Conservation (phyloP, 305 asterid species). For the Rubia peregrina region DNA sequence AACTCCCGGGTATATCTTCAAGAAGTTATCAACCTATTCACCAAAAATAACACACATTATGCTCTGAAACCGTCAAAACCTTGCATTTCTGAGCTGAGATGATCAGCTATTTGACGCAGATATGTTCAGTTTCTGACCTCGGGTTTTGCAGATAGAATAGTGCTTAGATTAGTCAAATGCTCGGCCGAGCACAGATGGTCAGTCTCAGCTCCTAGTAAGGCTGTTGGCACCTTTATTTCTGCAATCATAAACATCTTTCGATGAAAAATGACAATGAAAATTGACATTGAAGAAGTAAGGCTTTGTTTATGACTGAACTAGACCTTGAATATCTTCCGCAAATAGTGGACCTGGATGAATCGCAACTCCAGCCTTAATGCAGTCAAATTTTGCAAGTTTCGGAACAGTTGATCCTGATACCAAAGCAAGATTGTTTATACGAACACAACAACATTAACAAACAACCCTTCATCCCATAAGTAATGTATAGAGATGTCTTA, state of each 20-base stretch:
- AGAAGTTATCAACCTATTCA: slow-evolving; percentile 12
- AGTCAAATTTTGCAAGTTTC: slow-evolving; percentile 43
- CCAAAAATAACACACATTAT: not conserved
- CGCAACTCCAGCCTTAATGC: slow-evolving; percentile 45
- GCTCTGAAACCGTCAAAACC: not conserved
- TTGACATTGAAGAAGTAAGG: not conserved
- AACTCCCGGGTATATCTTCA: slow-evolving; percentile 18
- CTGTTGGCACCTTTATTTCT: slow-evolving; percentile 27
- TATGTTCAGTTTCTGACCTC: slow-evolving; percentile 4
- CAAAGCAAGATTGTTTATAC: not conserved
- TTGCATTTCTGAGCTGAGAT: not conserved
- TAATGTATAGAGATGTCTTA: slow-evolving; percentile 10
- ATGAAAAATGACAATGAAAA: not conserved
- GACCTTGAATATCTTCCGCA: slow-evolving; percentile 53
- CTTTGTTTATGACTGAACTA: not conserved
- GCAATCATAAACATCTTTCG: slow-evolving; percentile 2
- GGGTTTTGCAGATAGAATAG: slow-evolving; percentile 18
- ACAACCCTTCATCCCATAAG: not conserved
- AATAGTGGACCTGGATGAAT: slow-evolving; percentile 54
- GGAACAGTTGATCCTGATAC: slow-evolving; percentile 38
- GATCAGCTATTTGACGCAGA: not conserved
- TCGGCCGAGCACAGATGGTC: slow-evolving; percentile 23
- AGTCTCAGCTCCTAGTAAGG: slow-evolving; percentile 27
- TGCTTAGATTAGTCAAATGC: slow-evolving; percentile 13
- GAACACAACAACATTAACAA: not conserved